Evolutionary conservation across 164 flowering plant genomes (phyloP), one percentile per base, ranked within the genome.

Genomic region (Euptelea pleiosperma): DNA sequence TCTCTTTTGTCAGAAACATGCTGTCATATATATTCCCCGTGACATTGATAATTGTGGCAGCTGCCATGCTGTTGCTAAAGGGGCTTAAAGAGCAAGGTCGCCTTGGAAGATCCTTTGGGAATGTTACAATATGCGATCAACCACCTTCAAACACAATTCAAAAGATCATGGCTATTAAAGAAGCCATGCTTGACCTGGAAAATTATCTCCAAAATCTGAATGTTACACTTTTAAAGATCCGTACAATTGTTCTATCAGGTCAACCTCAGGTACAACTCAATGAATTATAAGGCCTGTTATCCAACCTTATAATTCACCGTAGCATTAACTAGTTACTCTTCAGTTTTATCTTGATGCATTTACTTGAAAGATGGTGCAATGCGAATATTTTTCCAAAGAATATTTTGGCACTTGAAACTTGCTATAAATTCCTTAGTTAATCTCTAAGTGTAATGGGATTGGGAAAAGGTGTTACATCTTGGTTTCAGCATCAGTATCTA

Each of bases 61-160:
- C 74, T 55, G 57, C 73, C 43, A 77, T 93, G 96, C 73, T 93
- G 34, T 68, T 85, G 40, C 46, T 93, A 6, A 93, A 84, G 73
- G 89, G 87, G 58, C 91, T 93, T 14, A 87, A 79, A 76, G 87
- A 84, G 67, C 98, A 90, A 81, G 98, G 97, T 16, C 88, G 96
- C 31, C 79, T 89, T 16, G 96, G 97, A 58, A 78, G 97, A 73
- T 82, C 74, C 31, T 90, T 93, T 63, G 98, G 97, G 31, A 80
- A 70, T 69, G 82, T 93, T 52, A 86, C 85, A 0, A 87, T 93
- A 31, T 79, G 73, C 52, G 97, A 93, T 79, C 98, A 93, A 64
- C 97, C 96, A 61, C 87, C 97, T 47, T 89, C 98, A 43, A 93
- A 86, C 67, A 93, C 98, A 43, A 80, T 93, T 54, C 89, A 93